A percentile compares a stretch with the other conserved stretches of the same genome.
Conservation (phyloP, 2,329 filamentous ascomycete species). For the Chrysosporium queenslandicum region DNA sequence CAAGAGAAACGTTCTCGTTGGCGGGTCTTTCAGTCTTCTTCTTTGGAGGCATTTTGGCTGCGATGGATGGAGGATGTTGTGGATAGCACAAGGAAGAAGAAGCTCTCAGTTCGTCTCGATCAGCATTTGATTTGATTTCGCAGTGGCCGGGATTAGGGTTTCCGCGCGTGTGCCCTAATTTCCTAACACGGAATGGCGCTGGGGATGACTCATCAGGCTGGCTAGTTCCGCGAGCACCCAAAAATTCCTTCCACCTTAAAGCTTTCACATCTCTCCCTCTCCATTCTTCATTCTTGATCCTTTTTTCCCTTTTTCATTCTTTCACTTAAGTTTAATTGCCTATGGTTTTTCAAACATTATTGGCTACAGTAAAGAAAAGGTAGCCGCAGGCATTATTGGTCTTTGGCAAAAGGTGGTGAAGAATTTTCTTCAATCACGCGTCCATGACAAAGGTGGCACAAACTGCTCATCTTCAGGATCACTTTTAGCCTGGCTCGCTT, state of each 20-base stretch:
- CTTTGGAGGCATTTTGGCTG: conserved; percentile 81
- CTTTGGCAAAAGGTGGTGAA: neutral
- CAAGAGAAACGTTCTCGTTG: conserved; percentile 96
- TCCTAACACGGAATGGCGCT: neutral
- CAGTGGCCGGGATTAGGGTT: conserved; percentile 11
- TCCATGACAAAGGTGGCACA: neutral
- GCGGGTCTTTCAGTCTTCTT: conserved; percentile 68
- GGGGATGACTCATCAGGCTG: neutral
- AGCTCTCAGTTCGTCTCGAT: neutral
- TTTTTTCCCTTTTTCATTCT: neutral
- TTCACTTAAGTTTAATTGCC: neutral
- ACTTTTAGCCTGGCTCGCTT: neutral
- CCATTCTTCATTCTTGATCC: neutral
- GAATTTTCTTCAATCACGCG: neutral
- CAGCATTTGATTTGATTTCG: neutral
- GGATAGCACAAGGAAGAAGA: conserved; percentile 34
- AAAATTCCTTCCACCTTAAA: no score
- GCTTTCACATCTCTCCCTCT: neutral
- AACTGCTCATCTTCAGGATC: neutral
- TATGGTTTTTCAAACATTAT: no score
- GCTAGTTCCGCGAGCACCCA: neutral
- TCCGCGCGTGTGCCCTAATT: conserved; percentile 14
- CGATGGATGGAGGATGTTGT: conserved; percentile 32
- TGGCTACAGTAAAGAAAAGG: no score
- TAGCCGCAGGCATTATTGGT: neutral